Base-by-base conservation (phyloP, 2,329 filamentous ascomycete species). In the Westerdykella sp. region DNA sequence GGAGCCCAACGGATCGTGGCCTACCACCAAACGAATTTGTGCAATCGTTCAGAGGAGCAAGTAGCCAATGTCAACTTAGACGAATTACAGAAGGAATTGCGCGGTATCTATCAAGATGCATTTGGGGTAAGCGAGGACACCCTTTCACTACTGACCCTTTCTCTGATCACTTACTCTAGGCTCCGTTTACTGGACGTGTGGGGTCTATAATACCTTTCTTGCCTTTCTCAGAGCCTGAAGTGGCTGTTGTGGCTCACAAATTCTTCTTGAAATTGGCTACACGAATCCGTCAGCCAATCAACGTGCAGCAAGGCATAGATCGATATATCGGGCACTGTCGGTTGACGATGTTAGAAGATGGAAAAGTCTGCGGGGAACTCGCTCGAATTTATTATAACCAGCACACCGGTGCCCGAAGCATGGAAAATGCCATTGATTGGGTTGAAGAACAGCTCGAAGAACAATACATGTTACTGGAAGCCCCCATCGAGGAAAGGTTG, bases 231-330 rank as follows among this genome's bases (percentile, higher is more conserved):
- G 43, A 45, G 2, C 46, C 42, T 1, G 71, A 74, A 48, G 62
- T 68, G 44, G 66, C 65, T 1, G 65, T 73, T 0, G 56, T 74
- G 1, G 67, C 63, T 0, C 70, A 75, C 50, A 71, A 69, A 49
- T 67, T 56, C 40, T 43, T 75, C 4, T 60, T 69, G 10, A 56
- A 69, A 13, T 51, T 73, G 1, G 59, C 54, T 15, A 43, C 55
- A 25, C 11, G 53, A 12, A 42, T 63, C 11, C 48, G 51, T 1
- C 21, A 35, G 1, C 64, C 62, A 0, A 51, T 71, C 12, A 53
- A 65, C 15, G 5, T 35, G 6, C 32, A 15, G 32, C 12, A 5
- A 4, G n/a, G n/a, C 5, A 35, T 10, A 5, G 16, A 6, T 10
- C 3, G 32, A 5, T 10, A 15, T 14, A 11, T 14, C 32, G 32